These are phyloP conservation scores for Rhodotorula sp. DNA, from an alignment of 1,284 basidiomycete genomes.

Conservation along the genomic window DNA sequence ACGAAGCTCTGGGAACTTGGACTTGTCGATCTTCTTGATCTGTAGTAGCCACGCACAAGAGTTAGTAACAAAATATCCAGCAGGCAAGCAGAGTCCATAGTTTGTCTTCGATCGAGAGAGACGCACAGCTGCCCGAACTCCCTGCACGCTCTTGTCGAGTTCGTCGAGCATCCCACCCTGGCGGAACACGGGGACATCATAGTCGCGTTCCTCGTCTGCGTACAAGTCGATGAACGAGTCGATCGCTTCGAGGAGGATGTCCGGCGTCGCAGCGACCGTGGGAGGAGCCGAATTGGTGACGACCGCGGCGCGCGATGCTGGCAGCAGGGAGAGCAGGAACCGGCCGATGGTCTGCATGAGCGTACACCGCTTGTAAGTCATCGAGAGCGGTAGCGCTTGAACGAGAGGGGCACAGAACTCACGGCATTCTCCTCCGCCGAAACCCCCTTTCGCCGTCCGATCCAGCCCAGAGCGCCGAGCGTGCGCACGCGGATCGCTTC, in stretches of 20 bases:
- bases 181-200: constrained; percentile 75
- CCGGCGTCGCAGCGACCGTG: constrained; percentile 54
- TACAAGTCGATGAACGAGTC: constrained; percentile 92
- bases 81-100: too few relatives aligned
- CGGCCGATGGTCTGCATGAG: constrained; percentile 60
- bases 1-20: constrained; percentile 52
- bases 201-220: constrained; percentile 80
- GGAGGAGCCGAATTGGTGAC: constrained; percentile 44
- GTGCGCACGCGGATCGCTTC: constrained; percentile 38
- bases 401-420: neutral
- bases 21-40: constrained; percentile 55
- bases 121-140: constrained; percentile 61
- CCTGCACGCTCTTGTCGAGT: constrained; percentile 59
- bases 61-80: neutral
- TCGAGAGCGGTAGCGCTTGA: neutral
- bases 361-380: neutral
- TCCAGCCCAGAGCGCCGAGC: constrained; percentile 72
- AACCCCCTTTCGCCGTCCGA: constrained; percentile 65
- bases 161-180: constrained; percentile 58
- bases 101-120: constrained; percentile 2
- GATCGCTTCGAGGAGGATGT: constrained; percentile 73
- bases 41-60: constrained; percentile 22
- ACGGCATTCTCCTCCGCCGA: constrained; percentile 45
- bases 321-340: constrained; percentile 62
- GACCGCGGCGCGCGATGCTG: constrained; percentile 42